These are phyloP conservation scores for Martiniozyma abietophila DNA, from an alignment of 805 yeast species.

Conservation along the genomic window DNA sequence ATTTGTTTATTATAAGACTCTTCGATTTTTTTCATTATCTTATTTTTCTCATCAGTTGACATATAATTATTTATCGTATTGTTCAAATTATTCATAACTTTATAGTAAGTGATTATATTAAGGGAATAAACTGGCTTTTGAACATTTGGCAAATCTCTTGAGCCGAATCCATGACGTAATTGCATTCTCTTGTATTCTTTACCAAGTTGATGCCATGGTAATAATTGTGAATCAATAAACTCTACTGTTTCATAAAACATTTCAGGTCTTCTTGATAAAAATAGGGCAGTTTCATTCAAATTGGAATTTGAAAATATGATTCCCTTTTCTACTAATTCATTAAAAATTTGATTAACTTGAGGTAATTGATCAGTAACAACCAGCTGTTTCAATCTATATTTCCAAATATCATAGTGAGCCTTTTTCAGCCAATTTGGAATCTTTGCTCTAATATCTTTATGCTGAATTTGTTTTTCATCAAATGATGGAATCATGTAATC, in stretches of 20 bases:
- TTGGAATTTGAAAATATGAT: slow-evolving; percentile 21
- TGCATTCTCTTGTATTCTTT: slow-evolving; percentile 8
- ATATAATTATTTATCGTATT: slow-evolving; percentile 9
- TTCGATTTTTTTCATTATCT: slow-evolving; percentile 8
- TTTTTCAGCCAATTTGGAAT: slow-evolving; percentile 20
- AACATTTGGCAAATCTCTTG: slow-evolving; percentile 6
- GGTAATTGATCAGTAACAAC: slow-evolving; percentile 17
- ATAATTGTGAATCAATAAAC: slow-evolving; percentile 21
- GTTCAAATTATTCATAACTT: slow-evolving; percentile 14
- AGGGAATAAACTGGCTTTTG: slow-evolving; percentile 8
- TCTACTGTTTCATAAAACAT: slow-evolving; percentile 17
- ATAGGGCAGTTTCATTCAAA: slow-evolving; percentile 22
- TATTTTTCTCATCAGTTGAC: slow-evolving; percentile 8
- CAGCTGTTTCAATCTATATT: slow-evolving; percentile 22
- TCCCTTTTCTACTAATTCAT: slow-evolving; percentile 16
- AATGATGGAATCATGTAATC: slow-evolving; percentile 3
- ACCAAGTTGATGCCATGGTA: slow-evolving; percentile 18
- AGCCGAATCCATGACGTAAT: slow-evolving; percentile 10
- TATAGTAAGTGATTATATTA: slow-evolving; percentile 9
- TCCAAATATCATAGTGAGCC: slow-evolving; percentile 23
- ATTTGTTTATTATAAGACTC: slow-evolving; percentile 10
- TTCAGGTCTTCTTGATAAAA: slow-evolving; percentile 14
- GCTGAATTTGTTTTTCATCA: slow-evolving; percentile 13
- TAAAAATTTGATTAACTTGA: slow-evolving; percentile 14
- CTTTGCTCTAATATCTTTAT: slow-evolving; percentile 6